These are phyloP conservation scores for Tulasnella sp. DNA, from an alignment of 768 basidiomycete species.

Conservation along the genomic window DNA sequence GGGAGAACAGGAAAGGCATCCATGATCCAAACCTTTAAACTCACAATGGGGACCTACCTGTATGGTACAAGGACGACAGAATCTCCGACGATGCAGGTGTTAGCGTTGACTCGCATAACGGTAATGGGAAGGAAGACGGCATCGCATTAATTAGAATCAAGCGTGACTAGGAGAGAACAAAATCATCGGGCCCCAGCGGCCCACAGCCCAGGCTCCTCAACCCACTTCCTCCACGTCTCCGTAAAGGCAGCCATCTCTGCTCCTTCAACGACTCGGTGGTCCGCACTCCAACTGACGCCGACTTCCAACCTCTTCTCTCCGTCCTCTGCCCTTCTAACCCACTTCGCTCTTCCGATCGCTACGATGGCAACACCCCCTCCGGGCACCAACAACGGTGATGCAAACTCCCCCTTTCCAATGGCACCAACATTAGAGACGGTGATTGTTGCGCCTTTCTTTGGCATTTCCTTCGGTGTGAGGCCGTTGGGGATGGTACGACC, in stretches of 20 bases:
- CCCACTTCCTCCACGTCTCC: slow-evolving; percentile 73
- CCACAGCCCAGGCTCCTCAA: slow-evolving; percentile 64
- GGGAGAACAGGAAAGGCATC: background rate
- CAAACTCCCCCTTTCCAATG: slow-evolving; percentile 62
- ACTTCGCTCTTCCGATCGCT: slow-evolving; percentile 67
- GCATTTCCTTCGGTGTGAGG: slow-evolving; percentile 62
- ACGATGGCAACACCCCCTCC: slow-evolving; percentile 83
- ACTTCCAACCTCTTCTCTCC: slow-evolving; percentile 48
- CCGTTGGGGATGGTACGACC: slow-evolving; percentile 61
- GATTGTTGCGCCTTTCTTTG: slow-evolving; percentile 65
- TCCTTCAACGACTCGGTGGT: slow-evolving; percentile 82
- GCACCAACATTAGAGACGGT: slow-evolving; percentile 79
- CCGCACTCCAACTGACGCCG: slow-evolving; percentile 74
- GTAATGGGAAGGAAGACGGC: background rate
- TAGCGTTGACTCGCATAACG: slow-evolving; percentile 57
- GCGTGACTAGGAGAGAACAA: background rate
- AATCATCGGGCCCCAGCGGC: slow-evolving; percentile 40
- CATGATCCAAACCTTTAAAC: background rate
- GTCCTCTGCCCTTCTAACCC: slow-evolving; percentile 39
- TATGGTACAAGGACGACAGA: slow-evolving; percentile 78
- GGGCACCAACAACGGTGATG: slow-evolving; percentile 67
- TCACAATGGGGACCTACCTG: slow-evolving; percentile 34
- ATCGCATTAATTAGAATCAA: background rate
- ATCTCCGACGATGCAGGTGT: slow-evolving; percentile 55
- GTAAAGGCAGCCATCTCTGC: slow-evolving; percentile 85